Evolutionary conservation across 768 basidiomycete genomes (phyloP).

Genomic region (Tricholoma saponaceum): DNA sequence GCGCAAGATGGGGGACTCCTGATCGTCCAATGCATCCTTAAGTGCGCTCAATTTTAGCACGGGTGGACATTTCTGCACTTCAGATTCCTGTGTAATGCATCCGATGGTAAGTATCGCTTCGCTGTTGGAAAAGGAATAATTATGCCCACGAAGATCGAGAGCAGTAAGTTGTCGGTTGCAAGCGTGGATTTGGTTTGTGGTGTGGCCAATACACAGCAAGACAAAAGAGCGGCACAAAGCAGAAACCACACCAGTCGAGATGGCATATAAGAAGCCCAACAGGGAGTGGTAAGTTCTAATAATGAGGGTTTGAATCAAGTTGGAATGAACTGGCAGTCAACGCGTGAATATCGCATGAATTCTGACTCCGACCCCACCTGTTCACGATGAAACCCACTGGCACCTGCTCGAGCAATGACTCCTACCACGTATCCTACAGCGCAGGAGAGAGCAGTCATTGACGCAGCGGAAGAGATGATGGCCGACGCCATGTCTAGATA

Average conservation of each 20-base stretch:
- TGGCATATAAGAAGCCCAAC: conserved; percentile 22
- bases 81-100: conserved; percentile 28
- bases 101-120: neutral
- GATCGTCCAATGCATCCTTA: conserved; percentile 56
- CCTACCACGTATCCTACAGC: conserved; percentile 46
- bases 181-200: neutral
- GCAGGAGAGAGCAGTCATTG: conserved; percentile 48
- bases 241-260: conserved; percentile 20
- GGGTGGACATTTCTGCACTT: conserved; percentile 36
- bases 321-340: neutral
- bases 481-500: conserved; percentile 68
- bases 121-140: neutral
- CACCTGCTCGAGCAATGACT: conserved; percentile 7
- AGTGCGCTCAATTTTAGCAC: conserved; percentile 49
- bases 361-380: conserved; percentile 1
- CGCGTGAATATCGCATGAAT: neutral
- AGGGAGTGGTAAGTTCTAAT: neutral
- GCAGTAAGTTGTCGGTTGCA: neutral
- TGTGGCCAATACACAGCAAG: conserved; percentile 18
- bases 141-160: conserved; percentile 15
- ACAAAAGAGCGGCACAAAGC: conserved; percentile 42
- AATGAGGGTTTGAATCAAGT: neutral
- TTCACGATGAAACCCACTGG: neutral
- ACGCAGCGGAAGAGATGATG: conserved; percentile 68
- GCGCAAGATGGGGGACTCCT: conserved; percentile 73